These are phyloP conservation scores for Silene uniflora DNA, from an alignment of 148 eudicot genomes.

Conservation along the genomic window DNA sequence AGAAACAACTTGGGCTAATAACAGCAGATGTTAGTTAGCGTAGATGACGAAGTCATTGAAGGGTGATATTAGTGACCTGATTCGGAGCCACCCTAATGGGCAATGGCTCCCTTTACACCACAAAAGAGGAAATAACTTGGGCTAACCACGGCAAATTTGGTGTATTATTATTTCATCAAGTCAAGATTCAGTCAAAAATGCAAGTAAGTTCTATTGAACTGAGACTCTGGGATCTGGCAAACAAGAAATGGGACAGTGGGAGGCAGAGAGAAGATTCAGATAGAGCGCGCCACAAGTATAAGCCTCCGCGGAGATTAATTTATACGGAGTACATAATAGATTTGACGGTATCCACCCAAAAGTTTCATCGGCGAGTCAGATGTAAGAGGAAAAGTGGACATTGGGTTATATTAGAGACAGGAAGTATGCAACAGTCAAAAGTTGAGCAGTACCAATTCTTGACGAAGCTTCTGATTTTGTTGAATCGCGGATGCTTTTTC, in stretches of 20 bases:
- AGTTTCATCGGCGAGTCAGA: neutral
- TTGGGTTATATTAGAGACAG: neutral
- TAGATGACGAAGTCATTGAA: neutral
- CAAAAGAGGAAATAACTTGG: neutral
- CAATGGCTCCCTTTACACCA: too few species aligned
- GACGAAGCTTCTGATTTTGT: constrained; percentile 70
- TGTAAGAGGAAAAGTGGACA: constrained; percentile 2
- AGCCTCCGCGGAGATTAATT: neutral
- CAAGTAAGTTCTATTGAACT: neutral
- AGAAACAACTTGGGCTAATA: neutral
- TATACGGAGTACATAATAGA: neutral
- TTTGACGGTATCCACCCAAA: neutral
- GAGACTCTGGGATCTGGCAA: neutral
- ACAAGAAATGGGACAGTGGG: neutral
- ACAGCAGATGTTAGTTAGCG: neutral
- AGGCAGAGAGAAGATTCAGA: neutral
- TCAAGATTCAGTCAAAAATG: neutral
- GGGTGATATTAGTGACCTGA: too few species aligned
- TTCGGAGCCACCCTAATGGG: too few species aligned
- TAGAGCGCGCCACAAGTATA: neutral
- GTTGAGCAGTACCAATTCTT: constrained; percentile 49
- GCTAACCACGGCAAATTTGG: neutral
- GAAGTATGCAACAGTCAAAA: neutral
- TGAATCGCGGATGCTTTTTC: constrained; percentile 70
- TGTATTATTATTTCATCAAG: neutral